phyloP scores from a whole-genome alignment of 2,329 filamentous ascomycete genomes.

The Davidsoniella australis region DNA sequence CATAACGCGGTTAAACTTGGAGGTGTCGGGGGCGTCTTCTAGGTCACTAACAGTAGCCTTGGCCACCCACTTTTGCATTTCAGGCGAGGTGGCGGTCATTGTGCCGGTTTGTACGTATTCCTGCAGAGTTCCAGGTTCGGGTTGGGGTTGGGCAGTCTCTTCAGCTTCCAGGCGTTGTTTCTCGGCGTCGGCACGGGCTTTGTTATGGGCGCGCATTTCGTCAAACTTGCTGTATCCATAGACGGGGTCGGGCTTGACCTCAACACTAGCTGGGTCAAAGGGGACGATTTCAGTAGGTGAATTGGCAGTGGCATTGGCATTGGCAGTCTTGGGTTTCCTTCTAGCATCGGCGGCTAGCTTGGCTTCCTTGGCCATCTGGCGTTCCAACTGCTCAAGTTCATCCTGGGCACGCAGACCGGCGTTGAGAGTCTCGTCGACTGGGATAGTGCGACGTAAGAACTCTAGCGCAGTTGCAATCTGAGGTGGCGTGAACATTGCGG shows the following conservation, averaged over 20 bases:
- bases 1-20: constrained; percentile 34
- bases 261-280: constrained; percentile 13
- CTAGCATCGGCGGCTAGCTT: neutral
- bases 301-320: constrained; percentile 11
- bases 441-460: constrained; percentile 36
- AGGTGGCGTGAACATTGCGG: constrained; percentile 24
- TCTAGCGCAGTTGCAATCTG: constrained; percentile 31
- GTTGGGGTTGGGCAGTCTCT: constrained; percentile 15
- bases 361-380: constrained; percentile 16
- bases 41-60: constrained; percentile 31
- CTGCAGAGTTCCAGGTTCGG: constrained; percentile 11
- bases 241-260: constrained; percentile 26
- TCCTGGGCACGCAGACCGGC: constrained; percentile 45
- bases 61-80: constrained; percentile 25
- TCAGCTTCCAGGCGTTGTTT: constrained; percentile 26
- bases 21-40: constrained; percentile 33
- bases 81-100: constrained; percentile 24
- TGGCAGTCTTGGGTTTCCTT: neutral
- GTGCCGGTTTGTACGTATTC: constrained; percentile 21
- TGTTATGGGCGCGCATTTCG: constrained; percentile 35
- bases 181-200: constrained; percentile 31
- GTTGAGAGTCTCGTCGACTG: constrained; percentile 43
- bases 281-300: constrained; percentile 16
- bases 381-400: constrained; percentile 38
- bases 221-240: constrained; percentile 43